phyloP scores from a whole-genome alignment of 306 rosid species.

The Rosa lucieae region DNA sequence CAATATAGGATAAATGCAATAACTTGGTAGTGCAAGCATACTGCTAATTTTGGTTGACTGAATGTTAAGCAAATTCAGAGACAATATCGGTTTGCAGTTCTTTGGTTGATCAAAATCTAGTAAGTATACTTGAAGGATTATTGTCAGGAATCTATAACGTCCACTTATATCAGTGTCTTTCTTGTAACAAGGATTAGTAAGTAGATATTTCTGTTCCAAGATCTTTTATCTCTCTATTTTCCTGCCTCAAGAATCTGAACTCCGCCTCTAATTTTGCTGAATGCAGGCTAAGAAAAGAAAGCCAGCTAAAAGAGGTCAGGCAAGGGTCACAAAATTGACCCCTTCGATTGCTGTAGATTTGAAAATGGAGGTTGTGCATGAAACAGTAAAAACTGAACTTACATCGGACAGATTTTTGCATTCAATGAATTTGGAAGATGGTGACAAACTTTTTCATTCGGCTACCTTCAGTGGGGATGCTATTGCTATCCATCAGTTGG shows the following conservation, averaged over 20 bases:
- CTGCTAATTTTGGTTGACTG: background rate
- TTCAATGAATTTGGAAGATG: slow-evolving; percentile 28
- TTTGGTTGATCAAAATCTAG: background rate
- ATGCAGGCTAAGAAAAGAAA: slow-evolving; percentile 57
- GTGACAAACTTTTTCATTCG: slow-evolving; percentile 22
- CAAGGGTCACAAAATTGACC: slow-evolving; percentile 36
- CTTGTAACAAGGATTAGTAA: background rate
- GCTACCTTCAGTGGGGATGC: slow-evolving; percentile 26
- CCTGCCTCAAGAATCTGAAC: slow-evolving; percentile 15
- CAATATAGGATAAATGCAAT: background rate
- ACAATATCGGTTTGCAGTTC: background rate
- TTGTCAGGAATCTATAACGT: slow-evolving; percentile 1
- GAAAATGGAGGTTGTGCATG: slow-evolving; percentile 30
- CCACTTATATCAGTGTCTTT: slow-evolving; percentile 1
- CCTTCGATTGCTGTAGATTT: slow-evolving; percentile 34
- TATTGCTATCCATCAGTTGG: slow-evolving; percentile 35
- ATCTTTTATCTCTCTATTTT: background rate
- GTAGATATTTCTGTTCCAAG: background rate
- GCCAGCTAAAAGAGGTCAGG: slow-evolving; percentile 34
- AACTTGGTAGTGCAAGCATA: background rate
- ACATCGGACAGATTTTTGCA: slow-evolving; percentile 36
- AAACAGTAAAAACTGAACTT: slow-evolving; percentile 21
- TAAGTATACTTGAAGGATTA: background rate
- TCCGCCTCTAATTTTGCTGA: slow-evolving; percentile 17
- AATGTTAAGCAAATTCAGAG: background rate